Base-by-base conservation (phyloP, 208 protist species). In the Plasmodiophora brassicae region DNA sequence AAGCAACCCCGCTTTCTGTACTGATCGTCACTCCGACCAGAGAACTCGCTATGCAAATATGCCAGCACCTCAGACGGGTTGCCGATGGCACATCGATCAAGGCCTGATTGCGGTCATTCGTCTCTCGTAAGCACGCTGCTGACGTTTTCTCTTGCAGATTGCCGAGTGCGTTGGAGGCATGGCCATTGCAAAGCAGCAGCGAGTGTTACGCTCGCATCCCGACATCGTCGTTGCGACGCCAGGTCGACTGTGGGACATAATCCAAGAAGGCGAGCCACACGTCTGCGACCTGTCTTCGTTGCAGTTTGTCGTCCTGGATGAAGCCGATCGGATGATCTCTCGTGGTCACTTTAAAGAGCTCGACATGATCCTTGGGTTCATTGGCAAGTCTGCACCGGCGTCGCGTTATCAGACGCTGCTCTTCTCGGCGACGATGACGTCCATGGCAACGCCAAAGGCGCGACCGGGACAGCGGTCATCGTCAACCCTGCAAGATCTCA, bases 161-260 rank as follows among this genome's bases (percentile, higher is more conserved):
- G 84, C n/a, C 5, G 5, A 8, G 1, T 71, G 45, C 85, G 90
- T 92, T 53, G 90, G 90, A 8, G 90, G 90, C 22, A 89, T 92
- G 1, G 46, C 90, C 0, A 1, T 36, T 0, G 0, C 71, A 0
- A 92, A 92, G 57, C 90, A 92, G 71, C 36, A 88, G 32, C 39
- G 90, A 22, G 25, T 92, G n/a, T 60, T 92, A 8, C 22, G 14
- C 20, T 32, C 39, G 45, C 43, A 86, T 35, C 90, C 90, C 35
- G 45, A 86, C 0, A 88, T 92, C 38, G 72, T 92, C 22, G 90
- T 92, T 22, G 90, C 88, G 38, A 92, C 90, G 35, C 90, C 90
- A 54, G 72, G 87, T n/a, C 78, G 85, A 32, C 1, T 83, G 14
- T 87, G 78, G 85, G 89, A 91, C 28, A 22, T 92, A 1, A 90